Evolutionary conservation across 768 basidiomycete genomes (phyloP), one percentile per base, ranked within the genome.

Genomic region (Lentinula detonsa): DNA sequence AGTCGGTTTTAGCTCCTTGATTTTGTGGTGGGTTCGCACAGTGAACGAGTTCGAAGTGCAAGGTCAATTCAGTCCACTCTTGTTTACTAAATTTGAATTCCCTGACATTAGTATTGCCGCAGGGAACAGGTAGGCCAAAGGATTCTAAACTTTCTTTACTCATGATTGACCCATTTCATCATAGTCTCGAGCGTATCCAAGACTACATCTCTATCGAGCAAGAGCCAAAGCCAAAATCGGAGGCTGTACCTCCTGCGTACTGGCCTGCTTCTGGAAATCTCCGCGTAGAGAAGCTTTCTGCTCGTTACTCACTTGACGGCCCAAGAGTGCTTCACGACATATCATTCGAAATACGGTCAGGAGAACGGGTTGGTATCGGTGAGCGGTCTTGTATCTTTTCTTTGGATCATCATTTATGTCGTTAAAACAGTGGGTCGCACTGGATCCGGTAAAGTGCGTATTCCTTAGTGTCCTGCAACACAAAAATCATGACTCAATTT

Each of bases 211-310:
- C 71, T 21, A 78, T 80, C 62, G 79, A 80, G 28, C 74, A 76
- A 43, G 79, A 82, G 64, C 72, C 75, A 4, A 61, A 65, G 43
- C 64, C 74, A 0, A 71, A 72, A 0, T 59, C 69, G 16, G 63
- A 64, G 6, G 78, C 77, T 52, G 70, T 70, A 45, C 85, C 84
- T 5, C 83, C 85, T 1, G 84, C 85, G 0, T 76, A 81, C 51
- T 86, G 85, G 84, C 84, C 85, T 1, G 72, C 82, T 5, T 80
- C 78, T 10, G 85, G 85, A 2, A 70, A 76, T 18, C 72, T 86
- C 34, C 68, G 72, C 4, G 78, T 83, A 5, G 79, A 85, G 57
- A 78, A 79, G 13, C 70, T 85, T 7, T 76, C 75, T n/a, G 83
- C 84, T 33, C 69, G 76, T 13, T 85, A 85, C 65, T 79, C 81